Percentiles rank a stretch among this genome's conserved stretches.
Conservation (phyloP, 768 basidiomycete species). For the Rhodosporidiobolus odoratus region DNA sequence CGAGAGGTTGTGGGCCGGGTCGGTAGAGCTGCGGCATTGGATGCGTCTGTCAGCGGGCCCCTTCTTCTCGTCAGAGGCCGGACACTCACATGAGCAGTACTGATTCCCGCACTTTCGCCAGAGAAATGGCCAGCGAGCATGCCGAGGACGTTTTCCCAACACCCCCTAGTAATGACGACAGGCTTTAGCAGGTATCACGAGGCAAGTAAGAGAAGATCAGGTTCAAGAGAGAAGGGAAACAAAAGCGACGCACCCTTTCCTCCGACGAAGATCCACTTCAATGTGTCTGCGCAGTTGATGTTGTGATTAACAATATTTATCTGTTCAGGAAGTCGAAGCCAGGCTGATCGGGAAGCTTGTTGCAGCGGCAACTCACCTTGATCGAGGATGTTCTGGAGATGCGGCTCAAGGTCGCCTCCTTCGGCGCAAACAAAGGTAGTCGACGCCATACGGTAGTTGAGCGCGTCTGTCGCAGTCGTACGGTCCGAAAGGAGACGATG, state of each 20-base stretch:
- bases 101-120: conserved; percentile 83
- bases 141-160: conserved; percentile 96
- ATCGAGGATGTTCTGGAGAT: conserved; percentile 89
- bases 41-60: background rate
- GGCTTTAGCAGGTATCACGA: too few relatives aligned
- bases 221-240: background rate
- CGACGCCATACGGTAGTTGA: background rate
- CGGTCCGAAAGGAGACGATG: too few relatives aligned
- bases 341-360: background rate
- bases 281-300: conserved; percentile 30
- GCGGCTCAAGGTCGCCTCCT: conserved; percentile 59
- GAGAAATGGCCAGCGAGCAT: conserved; percentile 93
- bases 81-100: conserved; percentile 81
- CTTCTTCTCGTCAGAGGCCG: too few relatives aligned
- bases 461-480: too few relatives aligned
- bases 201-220: too few relatives aligned
- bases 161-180: too few relatives aligned
- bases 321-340: background rate
- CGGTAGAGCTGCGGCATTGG: conserved; percentile 60
- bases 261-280: conserved; percentile 99
- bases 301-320: background rate
- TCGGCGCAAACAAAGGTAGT: conserved; percentile 27
- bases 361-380: conserved; percentile 52
- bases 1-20: conserved; percentile 98
- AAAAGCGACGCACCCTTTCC: conserved; percentile 84